These are phyloP conservation scores for Corynespora cassiicola DNA, from an alignment of 2,329 filamentous ascomycete species.

Conservation along the genomic window DNA sequence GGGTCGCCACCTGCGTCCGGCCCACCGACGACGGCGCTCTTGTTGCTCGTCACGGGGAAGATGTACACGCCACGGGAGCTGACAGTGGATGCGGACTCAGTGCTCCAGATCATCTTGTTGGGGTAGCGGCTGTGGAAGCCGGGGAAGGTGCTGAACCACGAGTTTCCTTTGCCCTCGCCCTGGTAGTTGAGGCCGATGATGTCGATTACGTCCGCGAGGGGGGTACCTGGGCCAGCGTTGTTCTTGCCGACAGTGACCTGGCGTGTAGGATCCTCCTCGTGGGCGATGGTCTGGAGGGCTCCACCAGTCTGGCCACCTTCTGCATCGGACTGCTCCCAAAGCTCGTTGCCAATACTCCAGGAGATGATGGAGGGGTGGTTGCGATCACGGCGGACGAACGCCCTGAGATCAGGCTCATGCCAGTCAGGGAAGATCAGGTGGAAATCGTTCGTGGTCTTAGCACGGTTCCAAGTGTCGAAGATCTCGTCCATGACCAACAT, in stretches of 20 bases:
- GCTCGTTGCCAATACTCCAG: conserved; percentile 61
- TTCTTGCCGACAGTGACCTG: conserved; percentile 53
- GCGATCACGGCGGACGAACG: conserved; percentile 57
- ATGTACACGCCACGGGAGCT: conserved; percentile 57
- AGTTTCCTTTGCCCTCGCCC: conserved; percentile 52
- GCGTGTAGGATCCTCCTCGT: conserved; percentile 54
- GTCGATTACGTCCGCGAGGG: conserved; percentile 50
- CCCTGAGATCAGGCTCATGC: conserved; percentile 57
- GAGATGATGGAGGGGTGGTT: conserved; percentile 58
- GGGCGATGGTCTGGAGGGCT: conserved; percentile 47
- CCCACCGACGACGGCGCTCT: conserved; percentile 42
- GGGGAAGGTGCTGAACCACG: conserved; percentile 42
- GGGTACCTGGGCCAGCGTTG: conserved; percentile 43
- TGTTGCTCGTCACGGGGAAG: conserved; percentile 54
- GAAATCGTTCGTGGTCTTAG: conserved; percentile 55
- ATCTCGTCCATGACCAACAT: conserved; percentile 59
- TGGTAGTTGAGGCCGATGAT: conserved; percentile 59
- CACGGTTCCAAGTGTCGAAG: conserved; percentile 55
- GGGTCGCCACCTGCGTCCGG: conserved; percentile 41
- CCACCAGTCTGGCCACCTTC: conserved; percentile 38
- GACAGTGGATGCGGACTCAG: conserved; percentile 40
- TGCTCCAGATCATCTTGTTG: conserved; percentile 44
- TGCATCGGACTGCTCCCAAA: conserved; percentile 51
- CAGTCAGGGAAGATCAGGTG: conserved; percentile 58
- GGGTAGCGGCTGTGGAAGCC: conserved; percentile 52